Conservation (phyloP, 1,139 yeast species). For the Saccharomycopsis hybrid region DNA sequence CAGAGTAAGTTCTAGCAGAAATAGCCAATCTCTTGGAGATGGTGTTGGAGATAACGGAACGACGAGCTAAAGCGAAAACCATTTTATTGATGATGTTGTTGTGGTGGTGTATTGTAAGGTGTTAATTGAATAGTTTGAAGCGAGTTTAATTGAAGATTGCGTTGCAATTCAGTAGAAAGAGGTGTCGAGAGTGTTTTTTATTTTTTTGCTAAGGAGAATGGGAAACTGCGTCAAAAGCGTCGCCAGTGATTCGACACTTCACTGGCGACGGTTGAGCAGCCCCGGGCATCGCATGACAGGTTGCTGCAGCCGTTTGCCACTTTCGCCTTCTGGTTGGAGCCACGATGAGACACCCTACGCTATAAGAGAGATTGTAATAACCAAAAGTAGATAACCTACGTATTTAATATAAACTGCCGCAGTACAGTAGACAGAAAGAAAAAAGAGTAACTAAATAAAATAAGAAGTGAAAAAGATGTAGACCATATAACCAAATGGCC, state of each 20-base stretch:
- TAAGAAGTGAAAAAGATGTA: too few relatives aligned
- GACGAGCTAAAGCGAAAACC: constrained; percentile 17
- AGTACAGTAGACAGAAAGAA: too few relatives aligned
- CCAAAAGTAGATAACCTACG: too few relatives aligned
- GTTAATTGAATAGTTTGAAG: background rate
- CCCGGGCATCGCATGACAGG: background rate
- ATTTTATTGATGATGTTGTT: constrained; percentile 1
- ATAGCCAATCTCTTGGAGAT: constrained; percentile 5
- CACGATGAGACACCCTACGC: too few relatives aligned
- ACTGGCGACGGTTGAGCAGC: background rate
- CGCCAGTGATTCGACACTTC: background rate
- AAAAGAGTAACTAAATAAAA: too few relatives aligned
- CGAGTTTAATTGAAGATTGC: background rate
- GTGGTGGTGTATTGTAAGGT: background rate
- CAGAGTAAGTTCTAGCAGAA: constrained; percentile 15
- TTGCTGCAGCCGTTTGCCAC: background rate
- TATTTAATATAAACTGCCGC: too few relatives aligned
- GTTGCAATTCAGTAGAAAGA: background rate
- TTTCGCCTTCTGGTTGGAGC: too few relatives aligned
- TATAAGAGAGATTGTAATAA: too few relatives aligned
- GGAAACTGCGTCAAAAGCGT: background rate
- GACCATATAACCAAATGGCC: too few relatives aligned
- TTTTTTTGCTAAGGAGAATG: background rate
- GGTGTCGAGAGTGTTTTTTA: background rate
- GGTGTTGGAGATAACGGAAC: constrained; percentile 1